phyloP scores from a whole-genome alignment of 768 basidiomycete species.

The Lactifluus hygrophoroides region DNA sequence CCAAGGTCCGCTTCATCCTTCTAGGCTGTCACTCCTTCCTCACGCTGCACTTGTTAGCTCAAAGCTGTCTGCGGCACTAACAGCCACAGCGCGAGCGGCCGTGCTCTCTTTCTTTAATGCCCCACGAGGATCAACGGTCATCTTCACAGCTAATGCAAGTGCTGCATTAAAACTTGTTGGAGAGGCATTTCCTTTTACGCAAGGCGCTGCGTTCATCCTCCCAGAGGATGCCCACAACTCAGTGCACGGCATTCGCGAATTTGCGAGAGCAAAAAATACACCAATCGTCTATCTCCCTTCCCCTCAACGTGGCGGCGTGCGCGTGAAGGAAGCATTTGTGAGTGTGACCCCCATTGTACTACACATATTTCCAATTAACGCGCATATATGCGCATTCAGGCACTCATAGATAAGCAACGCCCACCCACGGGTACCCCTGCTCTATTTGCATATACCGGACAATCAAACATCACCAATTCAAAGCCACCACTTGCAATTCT shows the following conservation, averaged over 20 bases:
- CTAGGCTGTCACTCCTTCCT: background rate
- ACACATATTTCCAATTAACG: conserved; percentile 5
- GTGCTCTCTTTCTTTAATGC: conserved; percentile 75
- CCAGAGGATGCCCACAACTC: conserved; percentile 78
- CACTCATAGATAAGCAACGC: conserved; percentile 42
- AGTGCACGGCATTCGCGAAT: conserved; percentile 74
- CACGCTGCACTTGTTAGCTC: conserved; percentile 39
- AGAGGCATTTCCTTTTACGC: conserved; percentile 65
- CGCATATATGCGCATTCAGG: conserved; percentile 31
- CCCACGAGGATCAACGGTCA: conserved; percentile 65
- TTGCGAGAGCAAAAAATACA: conserved; percentile 48
- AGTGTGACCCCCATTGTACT: background rate
- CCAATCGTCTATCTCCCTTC: conserved; percentile 57
- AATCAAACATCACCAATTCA: conserved; percentile 75
- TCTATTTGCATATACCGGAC: conserved; percentile 69
- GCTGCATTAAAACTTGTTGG: conserved; percentile 76
- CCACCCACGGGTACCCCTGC: conserved; percentile 44
- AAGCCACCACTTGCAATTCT: conserved; percentile 63
- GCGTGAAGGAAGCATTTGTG: conserved; percentile 52
- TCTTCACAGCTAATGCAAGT: conserved; percentile 77
- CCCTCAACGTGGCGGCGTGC: conserved; percentile 56
- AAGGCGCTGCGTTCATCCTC: conserved; percentile 54
- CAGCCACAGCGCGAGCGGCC: conserved; percentile 59
- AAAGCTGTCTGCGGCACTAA: conserved; percentile 54
- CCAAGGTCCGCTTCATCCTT: conserved; percentile 44